phyloP scores from a whole-genome alignment of 2,329 filamentous ascomycete genomes.

The Colletotrichum navitas region DNA sequence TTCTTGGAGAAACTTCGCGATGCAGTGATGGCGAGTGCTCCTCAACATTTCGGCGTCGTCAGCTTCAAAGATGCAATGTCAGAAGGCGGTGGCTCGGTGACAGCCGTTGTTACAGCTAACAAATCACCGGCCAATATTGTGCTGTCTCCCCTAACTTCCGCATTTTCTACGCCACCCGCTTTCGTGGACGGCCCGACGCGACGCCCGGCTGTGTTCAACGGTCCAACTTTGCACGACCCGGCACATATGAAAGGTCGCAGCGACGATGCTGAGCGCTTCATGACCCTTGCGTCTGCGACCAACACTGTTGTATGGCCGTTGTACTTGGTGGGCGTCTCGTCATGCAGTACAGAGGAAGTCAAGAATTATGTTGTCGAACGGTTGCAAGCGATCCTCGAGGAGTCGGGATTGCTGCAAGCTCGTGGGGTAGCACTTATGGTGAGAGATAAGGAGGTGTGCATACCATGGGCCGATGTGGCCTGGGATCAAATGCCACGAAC shows the following conservation, averaged over 20 bases:
- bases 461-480: conserved; percentile 45
- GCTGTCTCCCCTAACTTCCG: conserved; percentile 47
- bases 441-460: conserved; percentile 51
- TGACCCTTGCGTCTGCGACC: conserved; percentile 62
- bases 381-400: conserved; percentile 59
- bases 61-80: conserved; percentile 54
- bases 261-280: conserved; percentile 59
- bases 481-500: conserved; percentile 48
- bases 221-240: conserved; percentile 56
- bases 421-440: conserved; percentile 58
- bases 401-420: conserved; percentile 61
- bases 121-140: conserved; percentile 49
- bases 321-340: conserved; percentile 62
- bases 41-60: conserved; percentile 64
- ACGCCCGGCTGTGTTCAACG: conserved; percentile 20
- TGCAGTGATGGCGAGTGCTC: conserved; percentile 60
- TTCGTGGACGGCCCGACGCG: conserved; percentile 31
- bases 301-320: conserved; percentile 65
- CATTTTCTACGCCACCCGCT: conserved; percentile 46
- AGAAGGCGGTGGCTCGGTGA: conserved; percentile 43
- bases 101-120: conserved; percentile 48
- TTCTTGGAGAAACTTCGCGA: conserved; percentile 56
- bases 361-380: conserved; percentile 60
- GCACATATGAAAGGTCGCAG: conserved; percentile 52
- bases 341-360: conserved; percentile 56